phyloP scores from a whole-genome alignment of 352 stramenopile species.

The Phytopythium mirpurense region DNA sequence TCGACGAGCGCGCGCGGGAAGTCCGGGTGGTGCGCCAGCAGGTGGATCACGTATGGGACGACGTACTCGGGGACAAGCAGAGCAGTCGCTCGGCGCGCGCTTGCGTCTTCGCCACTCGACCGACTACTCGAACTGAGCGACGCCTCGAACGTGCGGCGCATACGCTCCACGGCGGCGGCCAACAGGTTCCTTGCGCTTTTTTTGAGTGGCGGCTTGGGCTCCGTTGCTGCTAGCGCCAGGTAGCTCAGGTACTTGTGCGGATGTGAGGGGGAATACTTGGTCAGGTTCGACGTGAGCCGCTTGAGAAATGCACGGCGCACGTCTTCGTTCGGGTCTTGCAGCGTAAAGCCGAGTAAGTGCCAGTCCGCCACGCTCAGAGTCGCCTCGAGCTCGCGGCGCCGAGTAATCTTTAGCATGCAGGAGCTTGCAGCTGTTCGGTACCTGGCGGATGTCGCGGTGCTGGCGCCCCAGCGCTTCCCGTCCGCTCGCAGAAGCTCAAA shows the following conservation, averaged over 20 bases:
- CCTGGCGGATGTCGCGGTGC: conserved; percentile 27
- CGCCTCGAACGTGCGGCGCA: conserved; percentile 73
- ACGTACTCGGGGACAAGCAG: conserved; percentile 83
- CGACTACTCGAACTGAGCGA: conserved; percentile 10
- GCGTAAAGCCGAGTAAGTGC: conserved; percentile 70
- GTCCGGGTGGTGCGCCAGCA: conserved; percentile 71
- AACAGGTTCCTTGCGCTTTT: conserved; percentile 50
- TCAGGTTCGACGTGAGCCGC: conserved; percentile 63
- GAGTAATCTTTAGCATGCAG: conserved; percentile 61
- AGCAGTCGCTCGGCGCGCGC: conserved; percentile 12
- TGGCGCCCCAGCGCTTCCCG: conserved; percentile 38
- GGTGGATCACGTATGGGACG: conserved; percentile 77
- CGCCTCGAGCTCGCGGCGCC: conserved; percentile 44
- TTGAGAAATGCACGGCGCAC: conserved; percentile 70
- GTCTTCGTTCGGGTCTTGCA: conserved; percentile 72
- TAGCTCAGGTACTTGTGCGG: conserved; percentile 83
- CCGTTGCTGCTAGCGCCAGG: conserved; percentile 57
- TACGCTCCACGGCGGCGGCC: conserved; percentile 50
- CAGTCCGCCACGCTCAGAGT: conserved; percentile 53
- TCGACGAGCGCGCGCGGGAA: conserved; percentile 43
- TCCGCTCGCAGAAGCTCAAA: conserved; percentile 62
- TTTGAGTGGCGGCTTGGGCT: conserved; percentile 44
- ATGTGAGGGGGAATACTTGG: conserved; percentile 52
- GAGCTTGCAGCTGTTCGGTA: conserved; percentile 48
- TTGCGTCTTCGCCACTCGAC: neutral